These are phyloP conservation scores for Schrenkiella parvula DNA, from an alignment of 345 rosid genomes.

Conservation along the genomic window DNA sequence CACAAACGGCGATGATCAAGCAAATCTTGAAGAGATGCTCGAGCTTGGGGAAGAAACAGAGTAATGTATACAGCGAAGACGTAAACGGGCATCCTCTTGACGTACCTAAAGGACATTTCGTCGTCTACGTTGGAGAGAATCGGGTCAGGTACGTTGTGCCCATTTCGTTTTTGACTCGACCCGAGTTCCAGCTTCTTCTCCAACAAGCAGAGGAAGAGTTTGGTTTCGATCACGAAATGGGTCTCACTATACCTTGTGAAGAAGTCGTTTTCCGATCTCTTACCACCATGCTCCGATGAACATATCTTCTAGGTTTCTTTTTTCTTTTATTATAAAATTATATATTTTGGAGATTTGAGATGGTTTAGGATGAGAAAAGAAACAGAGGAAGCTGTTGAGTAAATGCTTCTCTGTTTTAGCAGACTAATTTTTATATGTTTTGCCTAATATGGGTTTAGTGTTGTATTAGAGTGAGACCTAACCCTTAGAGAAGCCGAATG, in stretches of 20 bases:
- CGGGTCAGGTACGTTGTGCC: not conserved
- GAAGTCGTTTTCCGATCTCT: conserved; percentile 51
- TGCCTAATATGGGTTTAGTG: conserved; percentile 24
- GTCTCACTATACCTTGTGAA: not conserved
- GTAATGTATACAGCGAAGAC: not conserved
- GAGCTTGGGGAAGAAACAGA: not conserved
- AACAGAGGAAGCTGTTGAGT: conserved; percentile 22
- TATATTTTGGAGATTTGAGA: not conserved
- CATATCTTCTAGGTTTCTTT: not conserved
- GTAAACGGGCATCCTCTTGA: not conserved
- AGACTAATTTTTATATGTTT: conserved; percentile 17
- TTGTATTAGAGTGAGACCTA: conserved; percentile 30
- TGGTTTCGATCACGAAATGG: not conserved
- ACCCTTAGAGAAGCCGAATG: not conserved
- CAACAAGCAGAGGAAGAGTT: not conserved
- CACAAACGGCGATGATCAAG: conserved; percentile 51
- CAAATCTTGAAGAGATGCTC: not conserved
- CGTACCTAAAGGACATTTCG: not conserved
- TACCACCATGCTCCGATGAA: conserved; percentile 59
- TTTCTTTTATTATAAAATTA: not conserved
- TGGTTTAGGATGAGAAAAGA: not conserved
- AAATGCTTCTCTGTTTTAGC: conserved; percentile 22
- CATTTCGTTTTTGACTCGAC: not conserved
- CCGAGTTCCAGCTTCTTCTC: not conserved
- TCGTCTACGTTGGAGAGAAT: not conserved